Evolutionary conservation across 108 stramenopile species (phyloP).

Genomic region (Aurantiochytrium sp.): DNA sequence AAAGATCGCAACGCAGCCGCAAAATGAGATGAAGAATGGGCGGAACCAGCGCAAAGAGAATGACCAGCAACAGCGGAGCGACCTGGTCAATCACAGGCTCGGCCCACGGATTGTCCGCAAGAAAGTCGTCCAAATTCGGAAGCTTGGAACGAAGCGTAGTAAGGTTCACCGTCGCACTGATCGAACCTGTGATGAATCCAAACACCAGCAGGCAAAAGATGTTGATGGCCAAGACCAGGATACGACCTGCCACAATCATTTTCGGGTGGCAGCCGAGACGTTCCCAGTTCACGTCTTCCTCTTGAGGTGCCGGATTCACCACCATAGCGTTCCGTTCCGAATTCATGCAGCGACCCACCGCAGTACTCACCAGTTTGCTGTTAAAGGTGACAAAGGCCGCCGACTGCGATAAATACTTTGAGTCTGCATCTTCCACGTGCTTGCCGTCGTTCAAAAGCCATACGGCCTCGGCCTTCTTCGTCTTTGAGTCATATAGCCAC

Average conservation of each 20-base stretch:
- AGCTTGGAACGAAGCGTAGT: neutral
- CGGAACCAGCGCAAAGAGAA: neutral
- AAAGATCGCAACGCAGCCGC: neutral
- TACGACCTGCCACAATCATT: neutral
- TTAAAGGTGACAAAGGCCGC: slow-evolving; percentile 14
- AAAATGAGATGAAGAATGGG: neutral
- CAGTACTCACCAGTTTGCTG: neutral
- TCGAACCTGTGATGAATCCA: neutral
- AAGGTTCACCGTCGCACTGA: neutral
- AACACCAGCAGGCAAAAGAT: neutral
- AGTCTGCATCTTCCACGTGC: too few species aligned
- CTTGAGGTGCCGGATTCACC: neutral
- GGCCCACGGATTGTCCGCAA: neutral
- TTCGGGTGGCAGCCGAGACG: neutral
- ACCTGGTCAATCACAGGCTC: neutral
- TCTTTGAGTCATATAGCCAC: neutral
- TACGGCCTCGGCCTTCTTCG: neutral
- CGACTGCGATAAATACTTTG: neutral
- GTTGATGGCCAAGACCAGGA: neutral
- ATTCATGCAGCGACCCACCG: neutral
- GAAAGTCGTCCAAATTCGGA: neutral
- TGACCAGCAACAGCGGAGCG: neutral
- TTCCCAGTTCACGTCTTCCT: neutral
- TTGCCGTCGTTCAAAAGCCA: neutral
- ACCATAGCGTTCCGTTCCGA: neutral